Evolutionary conservation across 208 protist species (phyloP), one percentile per base, ranked within the genome.

Genomic region (Herpetomonas tarakana): DNA sequence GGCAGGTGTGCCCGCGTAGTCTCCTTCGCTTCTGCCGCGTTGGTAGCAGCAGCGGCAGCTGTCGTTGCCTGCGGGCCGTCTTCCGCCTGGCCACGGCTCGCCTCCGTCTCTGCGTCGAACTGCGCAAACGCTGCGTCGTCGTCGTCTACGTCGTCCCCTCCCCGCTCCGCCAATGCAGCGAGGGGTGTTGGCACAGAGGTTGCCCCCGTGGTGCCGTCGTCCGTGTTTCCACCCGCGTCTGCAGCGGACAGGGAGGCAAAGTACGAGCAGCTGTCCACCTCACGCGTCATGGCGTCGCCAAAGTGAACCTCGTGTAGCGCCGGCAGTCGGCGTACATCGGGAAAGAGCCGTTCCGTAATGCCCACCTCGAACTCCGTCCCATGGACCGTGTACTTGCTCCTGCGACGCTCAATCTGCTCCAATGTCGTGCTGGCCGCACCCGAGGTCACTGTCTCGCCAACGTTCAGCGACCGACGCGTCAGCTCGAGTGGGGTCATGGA

Each of bases 291-390:
- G 24, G 83, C 74, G 44, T 95, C 89, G 22, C 86, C 76, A 56
- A 88, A 92, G 70, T 95, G 89, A 27, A 93, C 51, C 41, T 95
- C 89, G 49, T 93, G 85, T 69, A 95, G 64, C 28, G 76, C 78
- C 0, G 83, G 46, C 49, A 93, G 67, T 24, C 89, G 80, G 21
- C 74, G 69, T 50, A 95, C 59, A 61, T 90, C 76, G 1, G 83
- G 82, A 57, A 91, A 77, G 1, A 95, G 63, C 19, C 89, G 77
- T 55, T 95, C 85, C 24, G 89, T 91, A 31, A 92, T 78, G 1
- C 89, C 86, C 1, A 80, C 76, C 21, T 77, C 70, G 59, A 90
- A 91, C 71, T 95, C 85, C 6, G 65, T 58, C 27, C 93, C 85
- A 3, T 68, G 41, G 0, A 95, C 47, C 16, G 83, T 70, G 30